Conservation (phyloP, 306 rosid genomes). For the Chamaecrista fasciculata region DNA sequence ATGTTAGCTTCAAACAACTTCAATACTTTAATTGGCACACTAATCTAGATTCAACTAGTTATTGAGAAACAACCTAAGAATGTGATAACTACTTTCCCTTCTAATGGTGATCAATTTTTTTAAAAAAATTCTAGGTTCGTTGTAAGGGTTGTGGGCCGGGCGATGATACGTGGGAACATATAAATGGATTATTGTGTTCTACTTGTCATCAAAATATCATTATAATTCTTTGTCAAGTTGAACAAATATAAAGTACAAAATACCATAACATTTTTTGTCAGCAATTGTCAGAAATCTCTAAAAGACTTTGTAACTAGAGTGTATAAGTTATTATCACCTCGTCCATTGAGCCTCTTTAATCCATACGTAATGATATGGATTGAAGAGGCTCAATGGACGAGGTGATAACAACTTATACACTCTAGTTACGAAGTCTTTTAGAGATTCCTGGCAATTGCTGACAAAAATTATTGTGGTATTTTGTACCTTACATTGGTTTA, state of each 20-base stretch:
- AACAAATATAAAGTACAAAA: not conserved
- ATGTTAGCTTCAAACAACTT: slow-evolving; percentile 3
- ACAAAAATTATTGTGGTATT: not conserved
- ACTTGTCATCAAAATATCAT: not conserved
- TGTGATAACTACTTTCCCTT: not conserved
- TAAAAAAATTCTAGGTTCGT: not conserved
- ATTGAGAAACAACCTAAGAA: not conserved
- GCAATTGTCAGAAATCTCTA: slow-evolving; percentile 37
- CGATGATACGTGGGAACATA: not conserved
- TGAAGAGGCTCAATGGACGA: slow-evolving; percentile 39
- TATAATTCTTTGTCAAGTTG: not conserved
- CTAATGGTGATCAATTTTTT: not conserved
- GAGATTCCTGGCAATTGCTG: slow-evolving; percentile 39
- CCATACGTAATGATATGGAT: too few species aligned
- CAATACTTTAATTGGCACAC: not conserved
- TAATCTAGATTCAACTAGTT: not conserved
- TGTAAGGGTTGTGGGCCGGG: not conserved
- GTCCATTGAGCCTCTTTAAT: slow-evolving; percentile 37
- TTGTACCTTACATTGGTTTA: not conserved
- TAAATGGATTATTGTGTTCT: not conserved
- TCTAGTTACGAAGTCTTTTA: slow-evolving; percentile 34
- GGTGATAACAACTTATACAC: slow-evolving; percentile 40
- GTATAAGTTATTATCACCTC: slow-evolving; percentile 39
- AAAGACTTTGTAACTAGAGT: slow-evolving; percentile 38
- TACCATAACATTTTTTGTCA: slow-evolving; percentile 14